phyloP scores from a whole-genome alignment of 345 rosid genomes.

The Syzygium grande region DNA sequence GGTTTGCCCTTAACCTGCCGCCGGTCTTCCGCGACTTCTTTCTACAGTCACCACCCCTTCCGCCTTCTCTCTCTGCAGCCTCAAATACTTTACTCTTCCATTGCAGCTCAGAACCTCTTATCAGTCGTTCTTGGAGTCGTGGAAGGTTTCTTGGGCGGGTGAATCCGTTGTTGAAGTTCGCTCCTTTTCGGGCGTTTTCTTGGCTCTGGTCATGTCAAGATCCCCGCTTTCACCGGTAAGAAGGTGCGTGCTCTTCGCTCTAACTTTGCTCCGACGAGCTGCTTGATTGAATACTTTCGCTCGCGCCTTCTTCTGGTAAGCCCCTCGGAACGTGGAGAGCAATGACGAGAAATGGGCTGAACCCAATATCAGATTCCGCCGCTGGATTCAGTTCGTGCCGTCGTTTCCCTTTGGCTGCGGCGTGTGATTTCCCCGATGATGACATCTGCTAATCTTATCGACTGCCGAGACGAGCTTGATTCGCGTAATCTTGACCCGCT shows the following conservation, averaged over 20 bases:
- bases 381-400: background rate
- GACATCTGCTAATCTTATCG: background rate
- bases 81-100: background rate
- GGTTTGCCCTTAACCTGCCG: background rate
- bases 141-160: background rate
- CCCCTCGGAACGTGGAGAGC: background rate
- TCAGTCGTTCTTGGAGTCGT: background rate
- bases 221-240: background rate
- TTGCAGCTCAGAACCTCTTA: background rate
- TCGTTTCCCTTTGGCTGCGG: background rate
- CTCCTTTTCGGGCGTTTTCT: background rate
- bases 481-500: background rate
- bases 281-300: background rate
- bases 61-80: background rate
- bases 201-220: background rate
- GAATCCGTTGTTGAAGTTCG: background rate
- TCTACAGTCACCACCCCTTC: background rate
- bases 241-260: background rate
- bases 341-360: background rate
- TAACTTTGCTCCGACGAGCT: background rate
- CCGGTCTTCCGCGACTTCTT: background rate
- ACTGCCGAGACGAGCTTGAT: background rate
- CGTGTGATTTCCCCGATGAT: background rate
- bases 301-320: background rate
- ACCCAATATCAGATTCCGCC: background rate